phyloP scores from a whole-genome alignment of 2,329 filamentous ascomycete species.

The Neonectria neomacrospora region DNA sequence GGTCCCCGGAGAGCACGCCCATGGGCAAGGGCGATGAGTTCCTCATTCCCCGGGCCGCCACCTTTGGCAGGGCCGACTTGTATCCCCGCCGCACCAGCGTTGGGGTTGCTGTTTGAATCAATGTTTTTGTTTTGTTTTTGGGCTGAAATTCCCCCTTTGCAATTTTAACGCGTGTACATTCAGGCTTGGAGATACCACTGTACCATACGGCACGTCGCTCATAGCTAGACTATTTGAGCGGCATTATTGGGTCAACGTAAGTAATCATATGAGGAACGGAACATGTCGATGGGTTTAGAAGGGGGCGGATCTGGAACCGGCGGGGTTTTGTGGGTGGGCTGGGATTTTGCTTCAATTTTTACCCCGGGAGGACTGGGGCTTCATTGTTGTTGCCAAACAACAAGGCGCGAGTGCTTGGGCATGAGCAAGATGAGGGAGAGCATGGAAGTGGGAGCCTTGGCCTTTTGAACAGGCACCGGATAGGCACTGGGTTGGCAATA shows the following conservation, averaged over 20 bases:
- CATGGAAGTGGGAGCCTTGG: neutral
- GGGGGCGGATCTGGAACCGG: constrained; percentile 22
- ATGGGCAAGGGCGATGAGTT: constrained; percentile 51
- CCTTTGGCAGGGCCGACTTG: constrained; percentile 44
- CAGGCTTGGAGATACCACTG: constrained; percentile 43
- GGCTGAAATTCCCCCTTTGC: constrained; percentile 32
- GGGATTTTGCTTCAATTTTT: constrained; percentile 11
- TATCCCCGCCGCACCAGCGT: constrained; percentile 37
- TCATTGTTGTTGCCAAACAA: constrained; percentile 1
- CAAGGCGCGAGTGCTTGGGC: neutral
- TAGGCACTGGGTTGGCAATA: neutral
- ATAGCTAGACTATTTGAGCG: constrained; percentile 28
- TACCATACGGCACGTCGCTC: constrained; percentile 26
- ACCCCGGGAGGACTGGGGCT: constrained; percentile 8
- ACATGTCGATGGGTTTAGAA: constrained; percentile 22
- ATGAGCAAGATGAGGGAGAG: neutral
- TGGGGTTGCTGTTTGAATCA: constrained; percentile 46
- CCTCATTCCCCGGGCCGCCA: constrained; percentile 50
- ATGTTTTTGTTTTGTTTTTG: constrained; percentile 27
- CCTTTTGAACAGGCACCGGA: neutral
- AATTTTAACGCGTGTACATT: constrained; percentile 34
- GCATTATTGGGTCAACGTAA: constrained; percentile 24
- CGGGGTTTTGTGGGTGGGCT: constrained; percentile 9
- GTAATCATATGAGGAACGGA: constrained; percentile 27
- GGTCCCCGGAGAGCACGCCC: constrained; percentile 60